Evolutionary conservation across 1,284 basidiomycete species (phyloP).

Genomic region (Papiliotrema nemorosa): DNA sequence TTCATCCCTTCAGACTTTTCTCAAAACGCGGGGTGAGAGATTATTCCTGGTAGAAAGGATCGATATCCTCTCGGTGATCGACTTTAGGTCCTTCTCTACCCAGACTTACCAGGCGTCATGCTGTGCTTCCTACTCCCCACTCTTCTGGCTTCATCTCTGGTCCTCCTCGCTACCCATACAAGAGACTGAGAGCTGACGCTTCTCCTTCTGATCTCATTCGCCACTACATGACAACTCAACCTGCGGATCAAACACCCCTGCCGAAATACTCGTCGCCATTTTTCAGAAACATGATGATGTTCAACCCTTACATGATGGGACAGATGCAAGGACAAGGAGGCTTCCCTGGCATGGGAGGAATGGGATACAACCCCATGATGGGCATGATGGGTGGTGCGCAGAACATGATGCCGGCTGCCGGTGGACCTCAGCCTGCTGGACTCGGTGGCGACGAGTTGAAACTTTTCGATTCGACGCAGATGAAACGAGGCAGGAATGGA

Average conservation of each 20-base stretch:
- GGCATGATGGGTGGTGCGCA: constrained; percentile 6
- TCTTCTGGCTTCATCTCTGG: not conserved
- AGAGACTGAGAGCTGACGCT: not conserved
- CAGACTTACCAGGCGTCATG: not conserved
- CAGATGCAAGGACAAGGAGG: not conserved
- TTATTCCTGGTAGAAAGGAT: no score
- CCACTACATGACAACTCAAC: no score
- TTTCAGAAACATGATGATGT: constrained; percentile 4
- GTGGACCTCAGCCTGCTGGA: not conserved
- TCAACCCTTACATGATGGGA: constrained; percentile 17
- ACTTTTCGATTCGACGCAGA: constrained; percentile 29
- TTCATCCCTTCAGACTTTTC: not conserved
- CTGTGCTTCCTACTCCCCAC: not conserved
- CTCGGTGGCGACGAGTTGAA: constrained; percentile 12
- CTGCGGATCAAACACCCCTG: no score
- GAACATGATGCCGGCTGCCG: not conserved
- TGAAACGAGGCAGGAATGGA: constrained; percentile 35
- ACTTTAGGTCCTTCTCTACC: not conserved
- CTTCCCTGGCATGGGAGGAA: not conserved
- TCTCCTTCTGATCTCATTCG: not conserved
- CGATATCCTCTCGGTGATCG: no score
- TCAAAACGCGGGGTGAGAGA: not conserved
- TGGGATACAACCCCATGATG: constrained; percentile 16
- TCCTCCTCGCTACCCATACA: not conserved
- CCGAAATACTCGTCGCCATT: no score